Evolutionary conservation across 345 rosid genomes (phyloP).

Genomic region (Euphorbia peplus): DNA sequence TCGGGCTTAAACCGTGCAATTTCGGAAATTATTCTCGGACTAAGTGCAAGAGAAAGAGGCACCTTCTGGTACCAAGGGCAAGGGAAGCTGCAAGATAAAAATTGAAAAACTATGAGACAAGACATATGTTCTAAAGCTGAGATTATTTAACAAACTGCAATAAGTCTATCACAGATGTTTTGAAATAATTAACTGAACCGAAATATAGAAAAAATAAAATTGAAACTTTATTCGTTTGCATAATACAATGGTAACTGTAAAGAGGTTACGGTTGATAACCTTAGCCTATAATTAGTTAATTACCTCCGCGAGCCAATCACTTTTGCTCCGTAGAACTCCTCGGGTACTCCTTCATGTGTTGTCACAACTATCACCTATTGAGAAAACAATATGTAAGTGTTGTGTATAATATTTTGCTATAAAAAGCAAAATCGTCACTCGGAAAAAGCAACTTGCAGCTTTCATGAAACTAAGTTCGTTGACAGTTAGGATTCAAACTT

Average conservation of each 20-base stretch:
- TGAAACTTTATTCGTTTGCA: not conserved
- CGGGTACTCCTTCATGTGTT: conserved; percentile 97
- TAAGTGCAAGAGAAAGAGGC: conserved; percentile 90
- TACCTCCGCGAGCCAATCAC: conserved; percentile 93
- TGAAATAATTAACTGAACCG: conserved; percentile 2
- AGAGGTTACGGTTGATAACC: not conserved
- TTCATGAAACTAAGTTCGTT: conserved; percentile 1
- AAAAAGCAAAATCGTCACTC: not conserved
- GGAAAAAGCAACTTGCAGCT: not conserved
- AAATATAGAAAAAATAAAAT: not conserved
- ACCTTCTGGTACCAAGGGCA: conserved; percentile 94
- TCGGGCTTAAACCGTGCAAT: conserved; percentile 96
- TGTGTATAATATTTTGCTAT: conserved; percentile 1
- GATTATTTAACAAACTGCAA: not conserved
- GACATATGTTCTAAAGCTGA: conserved; percentile 1
- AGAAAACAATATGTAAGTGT: conserved; percentile 10
- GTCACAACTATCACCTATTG: conserved; percentile 91
- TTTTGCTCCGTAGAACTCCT: conserved; percentile 93
- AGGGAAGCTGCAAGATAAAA: conserved; percentile 63
- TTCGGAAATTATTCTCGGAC: conserved; percentile 96
- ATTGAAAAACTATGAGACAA: conserved; percentile 18
- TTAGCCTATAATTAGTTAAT: too few species aligned
- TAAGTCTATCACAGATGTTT: not conserved
- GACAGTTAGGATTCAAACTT: conserved; percentile 3
- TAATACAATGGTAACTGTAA: not conserved